Conservation (phyloP, 202 grass and related monocot genomes). For the Carex sylvatica region DNA sequence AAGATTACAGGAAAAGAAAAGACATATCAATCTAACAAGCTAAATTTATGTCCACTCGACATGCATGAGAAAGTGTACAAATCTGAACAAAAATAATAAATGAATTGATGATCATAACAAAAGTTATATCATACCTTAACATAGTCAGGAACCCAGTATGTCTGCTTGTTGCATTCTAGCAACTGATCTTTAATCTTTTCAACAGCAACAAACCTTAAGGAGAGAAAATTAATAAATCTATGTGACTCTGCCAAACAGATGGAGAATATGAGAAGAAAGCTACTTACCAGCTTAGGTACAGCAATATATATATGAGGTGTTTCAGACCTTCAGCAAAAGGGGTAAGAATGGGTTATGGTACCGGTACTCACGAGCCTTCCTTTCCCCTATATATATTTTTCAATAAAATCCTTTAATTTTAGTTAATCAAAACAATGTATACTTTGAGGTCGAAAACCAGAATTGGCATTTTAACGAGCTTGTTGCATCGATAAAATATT, state of each 20-base stretch:
- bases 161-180: conserved; percentile 90
- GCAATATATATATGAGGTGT: conserved; percentile 97
- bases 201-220: conserved; percentile 90
- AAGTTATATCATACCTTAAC: conserved; percentile 70
- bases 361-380: conserved; percentile 86
- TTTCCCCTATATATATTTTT: conserved; percentile 66
- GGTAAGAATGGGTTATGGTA: conserved; percentile 93
- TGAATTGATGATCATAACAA: conserved; percentile 6
- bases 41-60: not conserved
- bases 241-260: conserved; percentile 1
- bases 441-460: not conserved
- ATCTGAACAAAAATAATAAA: not conserved
- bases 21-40: not conserved
- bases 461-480: not conserved
- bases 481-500: not conserved
- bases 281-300: conserved; percentile 95
- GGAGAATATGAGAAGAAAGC: conserved; percentile 29
- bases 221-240: conserved; percentile 25
- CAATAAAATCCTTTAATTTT: not conserved
- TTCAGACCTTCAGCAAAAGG: conserved; percentile 95
- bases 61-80: not conserved
- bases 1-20: not conserved
- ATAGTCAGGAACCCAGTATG: conserved; percentile 98
- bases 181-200: conserved; percentile 94
- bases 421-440: not conserved